Base-by-base conservation (phyloP, 768 basidiomycete genomes). In the Lyophyllum atratum region DNA sequence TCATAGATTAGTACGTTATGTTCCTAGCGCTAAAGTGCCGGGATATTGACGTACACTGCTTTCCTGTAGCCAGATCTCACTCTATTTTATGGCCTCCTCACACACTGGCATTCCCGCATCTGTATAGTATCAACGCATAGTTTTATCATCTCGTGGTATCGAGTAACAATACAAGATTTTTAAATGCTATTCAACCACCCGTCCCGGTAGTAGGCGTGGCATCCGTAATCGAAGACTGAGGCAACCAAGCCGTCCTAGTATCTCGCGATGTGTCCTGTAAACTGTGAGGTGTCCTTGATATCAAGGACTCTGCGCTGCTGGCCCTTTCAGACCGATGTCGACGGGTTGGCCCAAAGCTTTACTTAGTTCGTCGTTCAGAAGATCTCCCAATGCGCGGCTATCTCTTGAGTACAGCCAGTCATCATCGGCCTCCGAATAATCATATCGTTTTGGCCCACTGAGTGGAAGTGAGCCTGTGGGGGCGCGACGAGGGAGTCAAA, bases 381-480 rank as follows among this genome's bases (percentile, higher is more conserved):
- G 73, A 8, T 76, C 72, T 8, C 82, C 80, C 63, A 96, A 70
- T 3, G 81, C 75, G 39, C 73, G 73, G 21, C 81, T 83, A 53
- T 93, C 89, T 44, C 95, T 82, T 6, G 76, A 70, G 68, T 95
- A 95, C 28, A 90, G 72, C 95, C 95, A 97, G 52, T 80, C 76
- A 50, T 82, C 79, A 29, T 72, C 69, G 26, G 69, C 69, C 54
- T 76, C 72, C 28, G 79, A 77, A 60, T 88, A 95, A 72, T 95
- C 93, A 65, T 93, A 97, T 26, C 95, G 86, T 74, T 95, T 95
- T 17, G 95, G 95, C 10, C 95, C 95, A 65, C 95, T 96, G 65
- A 31, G 21, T 29, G 37, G 31, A 39, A 51, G 40, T 45, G 14
- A 49, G 25, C 28, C 14, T 56, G 4, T 10, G 28, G 40, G 28